A percentile compares a stretch with the other conserved stretches of the same genome.
Conservation (phyloP, 306 rosid genomes). For the Echinosophora koreensis region DNA sequence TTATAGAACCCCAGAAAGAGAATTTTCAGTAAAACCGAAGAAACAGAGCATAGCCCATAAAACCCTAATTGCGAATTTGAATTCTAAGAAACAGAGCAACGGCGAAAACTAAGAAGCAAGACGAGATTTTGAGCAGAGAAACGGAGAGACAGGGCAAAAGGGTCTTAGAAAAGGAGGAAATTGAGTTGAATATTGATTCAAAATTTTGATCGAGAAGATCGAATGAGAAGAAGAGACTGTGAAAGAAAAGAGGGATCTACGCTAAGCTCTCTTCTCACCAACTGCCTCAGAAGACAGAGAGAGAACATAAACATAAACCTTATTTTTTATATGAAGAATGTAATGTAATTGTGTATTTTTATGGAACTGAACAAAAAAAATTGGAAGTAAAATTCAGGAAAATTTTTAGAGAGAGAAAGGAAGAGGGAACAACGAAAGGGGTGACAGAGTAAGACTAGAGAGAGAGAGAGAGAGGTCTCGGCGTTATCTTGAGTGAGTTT, state of each 20-base stretch:
- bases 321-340: constrained; percentile 13
- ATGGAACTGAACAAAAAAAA: constrained; percentile 17
- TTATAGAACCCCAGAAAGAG: constrained; percentile 32
- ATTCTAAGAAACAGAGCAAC: constrained; percentile 75
- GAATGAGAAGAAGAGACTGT: constrained; percentile 48
- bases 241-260: constrained; percentile 80
- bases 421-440: constrained; percentile 50
- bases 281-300: constrained; percentile 54
- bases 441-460: constrained; percentile 58
- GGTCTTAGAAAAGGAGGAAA: constrained; percentile 42
- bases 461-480: constrained; percentile 56
- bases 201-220: constrained; percentile 51
- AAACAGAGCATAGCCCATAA: constrained; percentile 48
- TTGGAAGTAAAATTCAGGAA: constrained; percentile 23
- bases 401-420: constrained; percentile 55
- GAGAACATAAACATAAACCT: constrained; percentile 46
- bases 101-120: constrained; percentile 30
- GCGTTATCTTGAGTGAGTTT: constrained; percentile 71
- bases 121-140: background rate
- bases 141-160: background rate
- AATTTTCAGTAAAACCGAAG: constrained; percentile 27
- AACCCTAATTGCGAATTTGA: constrained; percentile 72
- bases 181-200: constrained; percentile 49
- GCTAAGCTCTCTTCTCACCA: constrained; percentile 49
- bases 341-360: constrained; percentile 48